Evolutionary conservation across 129 eudicot genomes (phyloP).

Genomic region (Tagetes erecta): DNA sequence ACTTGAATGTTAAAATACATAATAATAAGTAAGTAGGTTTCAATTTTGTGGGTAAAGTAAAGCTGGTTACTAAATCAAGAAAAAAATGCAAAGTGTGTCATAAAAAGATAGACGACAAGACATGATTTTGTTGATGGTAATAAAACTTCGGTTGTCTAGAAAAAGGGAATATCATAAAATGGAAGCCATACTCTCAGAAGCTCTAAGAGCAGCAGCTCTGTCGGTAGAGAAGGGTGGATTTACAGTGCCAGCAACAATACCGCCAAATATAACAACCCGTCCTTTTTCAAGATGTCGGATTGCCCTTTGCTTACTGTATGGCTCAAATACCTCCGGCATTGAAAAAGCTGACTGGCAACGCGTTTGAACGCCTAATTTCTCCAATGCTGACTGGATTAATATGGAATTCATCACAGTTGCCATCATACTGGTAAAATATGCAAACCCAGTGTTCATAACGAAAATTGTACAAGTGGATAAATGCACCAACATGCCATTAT

Average conservation of each 20-base stretch:
- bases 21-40: not conserved
- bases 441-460: constrained; percentile 28
- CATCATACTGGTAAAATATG: constrained; percentile 70
- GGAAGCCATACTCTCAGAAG: constrained; percentile 66
- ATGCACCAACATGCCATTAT: not conserved
- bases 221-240: constrained; percentile 90
- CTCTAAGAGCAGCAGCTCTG: constrained; percentile 89
- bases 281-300: constrained; percentile 91
- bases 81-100: not conserved
- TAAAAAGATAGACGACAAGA: not conserved
- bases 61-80: not conserved
- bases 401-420: constrained; percentile 90
- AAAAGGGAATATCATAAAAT: not conserved
- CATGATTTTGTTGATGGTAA: not conserved
- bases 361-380: constrained; percentile 74
- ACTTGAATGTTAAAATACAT: not conserved
- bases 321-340: constrained; percentile 80
- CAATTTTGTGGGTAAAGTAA: not conserved
- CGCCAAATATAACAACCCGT: constrained; percentile 89
- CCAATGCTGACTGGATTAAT: constrained; percentile 81
- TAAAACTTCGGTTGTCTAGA: not conserved
- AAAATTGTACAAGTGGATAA: constrained; percentile 15
- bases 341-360: constrained; percentile 75
- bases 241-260: constrained; percentile 89
- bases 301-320: constrained; percentile 74